Evolutionary conservation across 2,329 filamentous ascomycete species (phyloP).

Genomic region (Myriosclerotinia duriaeana): DNA sequence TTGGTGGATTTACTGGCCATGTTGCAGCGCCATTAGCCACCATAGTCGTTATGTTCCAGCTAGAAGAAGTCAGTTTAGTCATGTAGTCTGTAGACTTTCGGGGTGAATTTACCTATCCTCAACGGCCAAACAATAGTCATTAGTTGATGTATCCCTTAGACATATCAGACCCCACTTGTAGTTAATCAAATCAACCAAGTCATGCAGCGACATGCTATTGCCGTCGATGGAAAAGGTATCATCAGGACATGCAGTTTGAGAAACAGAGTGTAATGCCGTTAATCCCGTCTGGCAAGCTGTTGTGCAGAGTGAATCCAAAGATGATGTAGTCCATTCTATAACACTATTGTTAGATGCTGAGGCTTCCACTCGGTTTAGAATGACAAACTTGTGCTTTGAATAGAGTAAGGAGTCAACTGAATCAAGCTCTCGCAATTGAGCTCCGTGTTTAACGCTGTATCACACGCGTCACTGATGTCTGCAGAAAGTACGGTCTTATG

Average conservation of each 20-base stretch:
- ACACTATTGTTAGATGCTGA: not conserved
- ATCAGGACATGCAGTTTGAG: not conserved
- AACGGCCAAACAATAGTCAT: not conserved
- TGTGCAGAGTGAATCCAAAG: not conserved
- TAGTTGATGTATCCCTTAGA: not conserved
- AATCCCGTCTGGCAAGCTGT: not conserved
- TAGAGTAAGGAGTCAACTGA: not conserved
- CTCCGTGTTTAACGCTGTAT: not conserved
- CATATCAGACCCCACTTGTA: not conserved
- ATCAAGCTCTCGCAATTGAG: slow-evolving; percentile 4
- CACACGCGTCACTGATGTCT: not conserved
- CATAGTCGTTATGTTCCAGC: slow-evolving; percentile 6
- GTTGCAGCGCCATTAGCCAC: not conserved
- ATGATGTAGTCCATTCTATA: not conserved
- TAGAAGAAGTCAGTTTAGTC: not conserved
- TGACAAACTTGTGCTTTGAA: slow-evolving; percentile 1
- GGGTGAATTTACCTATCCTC: not conserved
- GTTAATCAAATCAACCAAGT: not conserved
- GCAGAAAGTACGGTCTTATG: not conserved
- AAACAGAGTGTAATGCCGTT: not conserved
- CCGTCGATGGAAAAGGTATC: not conserved
- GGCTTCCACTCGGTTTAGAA: not conserved
- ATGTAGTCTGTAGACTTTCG: not conserved
- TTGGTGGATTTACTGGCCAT: not conserved
- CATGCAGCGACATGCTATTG: not conserved